Evolutionary conservation across 179 eudicot genomes (phyloP).

Genomic region (Amaranthus tricolor): DNA sequence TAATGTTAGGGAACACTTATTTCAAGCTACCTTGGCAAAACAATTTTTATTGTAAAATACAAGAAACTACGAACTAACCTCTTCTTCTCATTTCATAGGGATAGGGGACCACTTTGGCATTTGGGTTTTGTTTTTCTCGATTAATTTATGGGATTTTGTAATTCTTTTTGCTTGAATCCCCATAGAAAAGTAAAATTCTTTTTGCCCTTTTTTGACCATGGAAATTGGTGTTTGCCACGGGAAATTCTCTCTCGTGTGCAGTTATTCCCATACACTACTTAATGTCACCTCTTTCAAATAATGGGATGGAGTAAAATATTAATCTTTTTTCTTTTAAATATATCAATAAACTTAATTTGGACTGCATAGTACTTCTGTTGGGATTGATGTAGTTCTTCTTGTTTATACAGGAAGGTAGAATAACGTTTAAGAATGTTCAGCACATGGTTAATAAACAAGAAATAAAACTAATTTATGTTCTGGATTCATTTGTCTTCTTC

Average conservation of each 20-base stretch:
- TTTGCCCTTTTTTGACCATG: constrained; percentile 32
- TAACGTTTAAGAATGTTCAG: constrained; percentile 34
- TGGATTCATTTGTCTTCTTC: constrained; percentile 27
- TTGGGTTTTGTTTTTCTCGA: neutral
- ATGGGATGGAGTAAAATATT: neutral
- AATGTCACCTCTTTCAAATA: constrained; percentile 10
- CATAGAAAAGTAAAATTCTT: constrained; percentile 28
- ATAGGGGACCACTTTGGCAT: constrained; percentile 33
- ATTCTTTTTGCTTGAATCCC: constrained; percentile 36
- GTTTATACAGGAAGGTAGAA: constrained; percentile 11
- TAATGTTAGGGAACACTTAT: constrained; percentile 1
- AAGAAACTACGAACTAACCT: constrained; percentile 11
- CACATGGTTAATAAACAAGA: constrained; percentile 9
- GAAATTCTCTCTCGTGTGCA: no score
- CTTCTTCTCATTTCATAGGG: constrained; percentile 22
- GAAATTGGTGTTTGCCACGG: constrained; percentile 19
- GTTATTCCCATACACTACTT: constrained; percentile 17
- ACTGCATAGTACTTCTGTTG: constrained; percentile 14
- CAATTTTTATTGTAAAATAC: constrained; percentile 28
- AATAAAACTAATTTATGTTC: constrained; percentile 8
- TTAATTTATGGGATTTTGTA: constrained; percentile 2
- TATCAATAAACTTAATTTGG: neutral
- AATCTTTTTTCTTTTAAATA: neutral
- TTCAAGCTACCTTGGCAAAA: constrained; percentile 24
- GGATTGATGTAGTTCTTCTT: constrained; percentile 16